Evolutionary conservation across 2,329 filamentous ascomycete genomes (phyloP), one percentile per base, ranked within the genome.

Genomic region (Chaetomium olivaceum): DNA sequence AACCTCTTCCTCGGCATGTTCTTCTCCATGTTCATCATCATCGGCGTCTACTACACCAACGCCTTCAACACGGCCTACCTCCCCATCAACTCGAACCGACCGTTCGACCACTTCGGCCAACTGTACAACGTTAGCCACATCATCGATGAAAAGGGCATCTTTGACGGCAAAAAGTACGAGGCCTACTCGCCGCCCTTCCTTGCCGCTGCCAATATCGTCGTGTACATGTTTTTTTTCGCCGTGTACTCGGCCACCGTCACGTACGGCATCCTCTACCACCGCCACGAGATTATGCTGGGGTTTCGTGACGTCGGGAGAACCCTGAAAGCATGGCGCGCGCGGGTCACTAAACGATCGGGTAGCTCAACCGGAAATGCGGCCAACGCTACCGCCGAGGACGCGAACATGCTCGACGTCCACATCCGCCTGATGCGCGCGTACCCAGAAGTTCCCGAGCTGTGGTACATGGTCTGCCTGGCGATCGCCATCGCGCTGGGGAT

Each of bases 341-440:
- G 57, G 1, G 2, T 63, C 16, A 12, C 11, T 5, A 8, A 12
- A 5, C 50, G 36, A 7, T 50, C 14, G n/a, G 57, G 36, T 36
- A 19, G 39, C 21, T n/a, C 46, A 12, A 3, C 36, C 0, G 19
- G 4, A 12, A 33, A 25, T 2, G 58, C 58, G 9, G 11, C 46
- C 4, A 11, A 55, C 14, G 21, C 23, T 58, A 58, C 60, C 19
- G 64, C 65, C 19, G 65, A 66, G 21, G 67, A 68, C 56, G 48
- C 58, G 14, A 66, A 70, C 51, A 57, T 68, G 52, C 69, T 75
- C 21, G 79, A 81, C 66, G 73, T 81, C 2, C 82, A 84, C 71
- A 79, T 79, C 63, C 76, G 79, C 2, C 76, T 83, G 23, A 84
- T 85, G 81, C 72, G 73, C 12, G 70, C 70, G 0, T 84, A 85